phyloP scores from a whole-genome alignment of 331 rosid genomes.

The Erythrophleum ivorense region DNA sequence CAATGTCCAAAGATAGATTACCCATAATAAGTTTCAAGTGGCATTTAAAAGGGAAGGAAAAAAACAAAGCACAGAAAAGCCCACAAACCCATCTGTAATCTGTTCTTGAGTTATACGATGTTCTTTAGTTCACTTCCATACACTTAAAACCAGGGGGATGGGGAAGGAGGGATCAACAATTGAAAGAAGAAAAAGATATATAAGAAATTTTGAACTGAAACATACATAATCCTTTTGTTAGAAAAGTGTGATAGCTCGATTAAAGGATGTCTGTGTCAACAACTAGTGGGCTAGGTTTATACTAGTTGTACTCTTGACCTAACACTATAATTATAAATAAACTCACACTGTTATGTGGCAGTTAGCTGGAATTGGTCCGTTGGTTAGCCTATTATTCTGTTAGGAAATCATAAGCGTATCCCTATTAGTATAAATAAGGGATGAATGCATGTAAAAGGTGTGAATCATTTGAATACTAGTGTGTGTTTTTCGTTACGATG shows the following conservation, averaged over 20 bases:
- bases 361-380: too few species aligned
- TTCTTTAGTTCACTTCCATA: neutral
- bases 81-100: neutral
- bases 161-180: neutral
- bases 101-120: neutral
- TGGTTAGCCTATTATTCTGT: too few species aligned
- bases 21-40: slow-evolving; percentile 14
- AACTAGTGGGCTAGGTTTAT: neutral
- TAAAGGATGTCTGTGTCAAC: neutral
- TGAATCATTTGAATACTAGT: too few species aligned
- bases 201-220: neutral
- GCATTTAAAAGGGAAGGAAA: slow-evolving; percentile 35
- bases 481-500: too few species aligned
- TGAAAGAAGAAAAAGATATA: neutral
- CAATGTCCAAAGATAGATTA: neutral
- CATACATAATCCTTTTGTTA: neutral
- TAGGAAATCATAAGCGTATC: too few species aligned
- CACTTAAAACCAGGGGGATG: neutral
- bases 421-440: too few species aligned
- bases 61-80: slow-evolving; percentile 14
- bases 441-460: too few species aligned
- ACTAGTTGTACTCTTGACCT: too few species aligned
- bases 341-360: too few species aligned
- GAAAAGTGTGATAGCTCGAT: neutral
- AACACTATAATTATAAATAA: too few species aligned